These are phyloP conservation scores for Arthrinium phaeospermum DNA, from an alignment of 2,329 filamentous ascomycete species.

Conservation along the genomic window DNA sequence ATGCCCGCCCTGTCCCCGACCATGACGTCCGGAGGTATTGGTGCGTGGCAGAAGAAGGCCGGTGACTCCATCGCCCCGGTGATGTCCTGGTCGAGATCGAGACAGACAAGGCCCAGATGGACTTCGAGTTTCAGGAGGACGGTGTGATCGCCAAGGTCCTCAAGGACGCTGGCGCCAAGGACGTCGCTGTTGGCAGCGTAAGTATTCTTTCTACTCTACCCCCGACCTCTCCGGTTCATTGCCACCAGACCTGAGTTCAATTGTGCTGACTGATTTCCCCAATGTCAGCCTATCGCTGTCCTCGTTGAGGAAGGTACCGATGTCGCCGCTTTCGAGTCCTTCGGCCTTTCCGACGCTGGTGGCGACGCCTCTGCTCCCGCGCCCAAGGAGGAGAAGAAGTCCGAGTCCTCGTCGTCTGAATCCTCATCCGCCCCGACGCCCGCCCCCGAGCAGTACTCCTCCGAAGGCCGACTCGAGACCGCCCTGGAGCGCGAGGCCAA, in stretches of 20 bases:
- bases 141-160: constrained; percentile 94
- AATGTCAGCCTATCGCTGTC: constrained; percentile 84
- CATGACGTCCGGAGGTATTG: constrained; percentile 97
- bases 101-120: constrained; percentile 99
- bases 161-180: constrained; percentile 91
- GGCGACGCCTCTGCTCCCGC: constrained; percentile 72
- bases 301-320: constrained; percentile 92
- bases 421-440: constrained; percentile 62
- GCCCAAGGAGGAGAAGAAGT: constrained; percentile 69
- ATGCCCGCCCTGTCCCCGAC: constrained; percentile 99
- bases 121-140: constrained; percentile 99
- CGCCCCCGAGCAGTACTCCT: constrained; percentile 72
- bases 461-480: constrained; percentile 79
- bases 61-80: constrained; percentile 85
- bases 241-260: background rate
- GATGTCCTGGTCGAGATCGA: constrained; percentile 98
- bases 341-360: constrained; percentile 88
- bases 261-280: constrained; percentile 25
- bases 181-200: constrained; percentile 92
- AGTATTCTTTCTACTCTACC: constrained; percentile 44
- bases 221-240: constrained; percentile 12
- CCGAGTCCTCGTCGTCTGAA: constrained; percentile 64
- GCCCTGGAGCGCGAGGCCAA: constrained; percentile 83
- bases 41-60: constrained; percentile 95
- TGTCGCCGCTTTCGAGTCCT: constrained; percentile 85